Percentiles rank a stretch among this genome's conserved stretches.
These are phyloP conservation scores for Diaporthe sp. DNA, from an alignment of 2,329 filamentous ascomycete genomes.

Conservation along the genomic window DNA sequence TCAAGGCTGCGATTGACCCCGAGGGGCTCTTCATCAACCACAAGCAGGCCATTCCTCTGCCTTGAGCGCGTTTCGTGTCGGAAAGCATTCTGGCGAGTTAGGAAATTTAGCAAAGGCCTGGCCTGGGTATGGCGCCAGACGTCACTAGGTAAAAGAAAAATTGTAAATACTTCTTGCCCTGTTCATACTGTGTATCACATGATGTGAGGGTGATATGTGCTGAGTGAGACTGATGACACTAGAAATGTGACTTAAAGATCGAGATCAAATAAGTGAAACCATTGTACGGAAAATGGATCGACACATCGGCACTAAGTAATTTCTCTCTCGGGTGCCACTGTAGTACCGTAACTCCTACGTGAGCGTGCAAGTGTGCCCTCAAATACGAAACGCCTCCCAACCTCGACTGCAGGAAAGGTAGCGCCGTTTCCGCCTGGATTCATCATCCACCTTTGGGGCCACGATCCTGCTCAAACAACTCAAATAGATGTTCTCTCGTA, in stretches of 20 bases:
- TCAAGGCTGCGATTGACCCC: slow-evolving; percentile 6
- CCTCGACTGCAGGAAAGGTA: not conserved
- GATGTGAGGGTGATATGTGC: not conserved
- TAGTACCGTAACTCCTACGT: not conserved
- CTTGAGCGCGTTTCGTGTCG: not conserved
- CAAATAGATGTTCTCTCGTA: not conserved
- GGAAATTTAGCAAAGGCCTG: not conserved
- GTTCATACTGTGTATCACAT: not conserved
- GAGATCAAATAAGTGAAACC: not conserved
- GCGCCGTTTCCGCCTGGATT: not conserved
- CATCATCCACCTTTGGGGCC: not conserved
- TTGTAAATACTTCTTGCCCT: not conserved
- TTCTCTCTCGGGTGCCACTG: not conserved
- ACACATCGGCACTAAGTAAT: not conserved
- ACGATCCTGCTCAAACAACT: not conserved
- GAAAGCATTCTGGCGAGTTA: not conserved
- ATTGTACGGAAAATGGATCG: not conserved
- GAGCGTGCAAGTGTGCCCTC: not conserved
- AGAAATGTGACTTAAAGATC: not conserved
- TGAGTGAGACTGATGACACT: not conserved
- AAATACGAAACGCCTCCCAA: not conserved
- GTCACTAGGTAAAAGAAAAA: not conserved
- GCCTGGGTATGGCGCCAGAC: not conserved
- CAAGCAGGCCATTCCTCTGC: slow-evolving; percentile 8
- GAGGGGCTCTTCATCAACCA: slow-evolving; percentile 6